Evolutionary conservation across 805 yeast genomes (phyloP).

Genomic region (Candida schatavii): DNA sequence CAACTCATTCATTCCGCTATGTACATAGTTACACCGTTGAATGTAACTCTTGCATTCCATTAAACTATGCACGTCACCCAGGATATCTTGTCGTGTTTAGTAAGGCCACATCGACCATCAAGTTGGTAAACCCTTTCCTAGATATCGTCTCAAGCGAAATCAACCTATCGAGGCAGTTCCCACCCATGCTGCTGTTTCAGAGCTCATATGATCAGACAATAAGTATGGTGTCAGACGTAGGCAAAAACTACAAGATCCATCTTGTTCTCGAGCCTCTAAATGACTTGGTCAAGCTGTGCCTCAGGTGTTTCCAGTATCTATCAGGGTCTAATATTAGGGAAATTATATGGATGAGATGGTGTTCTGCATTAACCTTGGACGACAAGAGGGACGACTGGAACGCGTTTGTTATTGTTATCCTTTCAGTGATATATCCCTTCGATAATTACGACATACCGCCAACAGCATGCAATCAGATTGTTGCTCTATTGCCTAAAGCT

Average conservation of each 20-base stretch:
- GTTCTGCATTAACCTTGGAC: slow-evolving; percentile 47
- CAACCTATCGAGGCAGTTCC: slow-evolving; percentile 17
- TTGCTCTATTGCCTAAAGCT: slow-evolving; percentile 31
- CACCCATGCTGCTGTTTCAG: slow-evolving; percentile 19
- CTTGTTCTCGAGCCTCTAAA: slow-evolving; percentile 46
- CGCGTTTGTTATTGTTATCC: slow-evolving; percentile 50
- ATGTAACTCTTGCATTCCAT: slow-evolving; percentile 38
- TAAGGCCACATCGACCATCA: slow-evolving; percentile 30
- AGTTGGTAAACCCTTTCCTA: slow-evolving; percentile 57
- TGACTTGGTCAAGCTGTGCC: slow-evolving; percentile 41
- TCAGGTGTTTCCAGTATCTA: slow-evolving; percentile 50
- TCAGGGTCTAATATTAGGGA: slow-evolving; percentile 59
- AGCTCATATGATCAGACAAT: slow-evolving; percentile 29
- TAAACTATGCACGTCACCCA: slow-evolving; percentile 27
- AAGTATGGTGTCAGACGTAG: slow-evolving; percentile 20
- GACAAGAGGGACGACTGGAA: slow-evolving; percentile 54
- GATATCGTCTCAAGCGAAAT: slow-evolving; percentile 39
- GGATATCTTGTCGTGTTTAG: slow-evolving; percentile 47
- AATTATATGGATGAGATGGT: slow-evolving; percentile 62
- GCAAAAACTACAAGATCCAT: slow-evolving; percentile 22
- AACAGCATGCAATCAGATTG: slow-evolving; percentile 22
- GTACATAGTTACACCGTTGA: slow-evolving; percentile 26
- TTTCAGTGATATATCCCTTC: slow-evolving; percentile 51
- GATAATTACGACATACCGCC: slow-evolving; percentile 18
- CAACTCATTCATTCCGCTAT: slow-evolving; percentile 28